Evolutionary conservation across 73 alveolate genomes (phyloP).

Genomic region (Paramecium biaurelia): DNA sequence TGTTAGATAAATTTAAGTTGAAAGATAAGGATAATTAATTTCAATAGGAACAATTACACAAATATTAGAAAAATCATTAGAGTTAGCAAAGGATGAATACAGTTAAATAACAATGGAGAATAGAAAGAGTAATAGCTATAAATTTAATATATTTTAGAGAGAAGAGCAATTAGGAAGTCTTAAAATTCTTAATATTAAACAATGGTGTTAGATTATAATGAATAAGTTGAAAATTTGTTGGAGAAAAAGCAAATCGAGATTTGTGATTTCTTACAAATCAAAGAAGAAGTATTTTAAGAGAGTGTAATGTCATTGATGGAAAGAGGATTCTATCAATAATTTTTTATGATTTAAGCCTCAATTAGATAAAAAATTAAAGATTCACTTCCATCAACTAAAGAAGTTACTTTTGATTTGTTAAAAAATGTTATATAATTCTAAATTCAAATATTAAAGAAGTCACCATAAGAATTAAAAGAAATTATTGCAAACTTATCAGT

Average conservation of each 20-base stretch:
- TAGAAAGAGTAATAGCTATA: not conserved
- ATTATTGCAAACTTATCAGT: not conserved
- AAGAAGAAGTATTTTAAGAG: not conserved
- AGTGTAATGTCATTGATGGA: conserved; percentile 6
- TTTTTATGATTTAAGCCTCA: conserved; percentile 32
- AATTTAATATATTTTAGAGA: not conserved
- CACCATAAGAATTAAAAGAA: not conserved
- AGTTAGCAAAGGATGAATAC: not conserved
- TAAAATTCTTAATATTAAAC: not conserved
- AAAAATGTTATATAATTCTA: not conserved
- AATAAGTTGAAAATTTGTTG: not conserved
- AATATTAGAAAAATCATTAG: conserved; percentile 14
- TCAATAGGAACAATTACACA: not conserved
- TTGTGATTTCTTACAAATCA: not conserved
- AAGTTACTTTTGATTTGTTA: not conserved
- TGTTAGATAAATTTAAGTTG: not conserved
- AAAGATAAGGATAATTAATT: not conserved
- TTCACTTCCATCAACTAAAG: not conserved
- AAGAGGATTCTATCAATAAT: conserved; percentile 19
- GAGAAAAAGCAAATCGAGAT: not conserved
- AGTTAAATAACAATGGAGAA: not conserved
- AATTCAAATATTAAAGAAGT: not conserved
- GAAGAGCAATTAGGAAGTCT: not conserved
- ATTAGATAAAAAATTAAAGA: conserved; percentile 18
- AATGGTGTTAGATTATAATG: not conserved